Evolutionary conservation across 768 basidiomycete genomes (phyloP).

Genomic region (Gloeopeniophorella convolvens): DNA sequence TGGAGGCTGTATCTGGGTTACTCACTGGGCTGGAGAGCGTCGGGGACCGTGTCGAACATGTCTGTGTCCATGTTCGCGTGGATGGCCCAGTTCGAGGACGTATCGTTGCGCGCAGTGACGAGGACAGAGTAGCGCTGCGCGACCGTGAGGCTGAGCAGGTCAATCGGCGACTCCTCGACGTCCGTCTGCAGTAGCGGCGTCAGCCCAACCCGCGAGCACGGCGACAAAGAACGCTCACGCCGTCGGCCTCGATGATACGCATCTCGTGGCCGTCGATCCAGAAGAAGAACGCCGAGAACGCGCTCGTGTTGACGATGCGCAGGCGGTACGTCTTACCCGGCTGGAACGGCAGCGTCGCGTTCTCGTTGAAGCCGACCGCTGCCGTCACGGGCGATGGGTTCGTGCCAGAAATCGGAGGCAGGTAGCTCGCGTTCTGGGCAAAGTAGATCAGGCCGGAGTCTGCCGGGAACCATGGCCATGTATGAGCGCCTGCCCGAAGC

Average conservation of each 20-base stretch:
- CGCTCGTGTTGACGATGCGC: constrained; percentile 79
- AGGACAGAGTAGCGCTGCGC: constrained; percentile 94
- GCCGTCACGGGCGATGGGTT: constrained; percentile 41
- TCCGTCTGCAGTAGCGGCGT: constrained; percentile 48
- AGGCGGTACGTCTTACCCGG: constrained; percentile 89
- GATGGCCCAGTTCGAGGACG: constrained; percentile 73
- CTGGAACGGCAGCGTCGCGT: constrained; percentile 76
- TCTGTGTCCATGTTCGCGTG: constrained; percentile 84
- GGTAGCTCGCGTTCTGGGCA: constrained; percentile 64
- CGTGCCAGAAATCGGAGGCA: constrained; percentile 49
- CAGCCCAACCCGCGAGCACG: not conserved
- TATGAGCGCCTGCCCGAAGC: not conserved
- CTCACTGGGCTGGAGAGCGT: constrained; percentile 66
- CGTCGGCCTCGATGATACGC: constrained; percentile 79
- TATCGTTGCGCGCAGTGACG: constrained; percentile 86
- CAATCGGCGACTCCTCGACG: constrained; percentile 63
- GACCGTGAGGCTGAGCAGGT: constrained; percentile 67
- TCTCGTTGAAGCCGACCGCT: constrained; percentile 78
- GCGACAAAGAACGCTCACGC: constrained; percentile 40
- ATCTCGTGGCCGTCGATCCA: constrained; percentile 89
- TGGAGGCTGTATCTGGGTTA: constrained; percentile 1
- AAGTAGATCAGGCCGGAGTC: constrained; percentile 83
- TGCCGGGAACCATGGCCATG: constrained; percentile 29
- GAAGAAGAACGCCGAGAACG: constrained; percentile 71
- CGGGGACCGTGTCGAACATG: constrained; percentile 86